Evolutionary conservation across 805 yeast genomes (phyloP), one percentile per base, ranked within the genome.

Genomic region (Barnettozyma pratensis): DNA sequence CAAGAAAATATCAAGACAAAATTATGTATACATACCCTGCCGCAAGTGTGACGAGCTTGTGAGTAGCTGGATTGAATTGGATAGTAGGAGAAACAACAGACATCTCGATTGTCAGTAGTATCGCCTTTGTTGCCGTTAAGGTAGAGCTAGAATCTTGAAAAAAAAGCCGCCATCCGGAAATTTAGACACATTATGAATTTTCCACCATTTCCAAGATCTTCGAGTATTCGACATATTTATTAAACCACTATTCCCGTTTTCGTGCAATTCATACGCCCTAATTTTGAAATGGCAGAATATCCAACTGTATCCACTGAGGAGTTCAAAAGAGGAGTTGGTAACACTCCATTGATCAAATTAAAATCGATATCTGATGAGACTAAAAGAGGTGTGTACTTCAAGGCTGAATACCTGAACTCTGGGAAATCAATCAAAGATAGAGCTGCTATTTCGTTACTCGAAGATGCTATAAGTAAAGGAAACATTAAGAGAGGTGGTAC

Each of bases 361-460:
- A 74, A 77, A 50, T 76, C 87, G 1, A 70, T 87, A 7, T 79
- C 87, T 2, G 62, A 67, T 6, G 65, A 75, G n/a, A 83, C 89
- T 0, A 87, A 88, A 0, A 82, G 92, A 58, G 80, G 81, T 39
- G 76, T 87, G 30, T 82, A 75, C 57, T 92, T 87, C 50, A 87
- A 87, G 58, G 66, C 85, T 39, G 96, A 87, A 62, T 67, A 85
- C 50, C 61, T 69, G 40, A 87, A 87, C 57, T 94, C 96, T 0
- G 96, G 87, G 0, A 91, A 90, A 0, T 82, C 89, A 32, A 90
- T 95, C 37, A 87, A 87, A 57, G 96, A 87, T 59, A 68, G 96
- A 37, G 88, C 87, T 29, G 94, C 94, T 0, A 65, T 81, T 14
- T 82, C 88, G 1, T 78, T 87, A 37, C 78, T 87, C 9, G 68